Base-by-base conservation (phyloP, 2,329 filamentous ascomycete genomes). In the Aspergillus carbonarius region DNA sequence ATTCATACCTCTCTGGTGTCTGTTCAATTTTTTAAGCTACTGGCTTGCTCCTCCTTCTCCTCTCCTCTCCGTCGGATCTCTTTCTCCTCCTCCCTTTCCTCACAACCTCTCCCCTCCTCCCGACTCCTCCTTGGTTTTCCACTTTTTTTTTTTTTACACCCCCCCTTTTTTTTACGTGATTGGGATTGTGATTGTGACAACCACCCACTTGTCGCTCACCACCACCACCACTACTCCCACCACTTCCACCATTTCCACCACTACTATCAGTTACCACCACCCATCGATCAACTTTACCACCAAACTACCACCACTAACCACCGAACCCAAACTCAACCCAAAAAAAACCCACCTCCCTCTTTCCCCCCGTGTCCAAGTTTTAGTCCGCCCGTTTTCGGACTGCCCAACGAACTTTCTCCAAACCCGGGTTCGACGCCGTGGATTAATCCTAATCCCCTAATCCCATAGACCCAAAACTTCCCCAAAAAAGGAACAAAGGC, bases 321-420 rank as follows among this genome's bases (percentile, higher is more conserved):
- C 46, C 20, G 32, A 49, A 30, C 37, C 37, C 25, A 40, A 49
- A 30, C 25, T 27, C 25, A 40, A 37, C 17, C 32, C 18, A 46
- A 32, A 32, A 32, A 9, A 42, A 42, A 42, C 39, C 12, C 37
- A 40, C 17, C 30, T n/a, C 35, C 54, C 49, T 50, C 37, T 46
- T 32, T 35, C 50, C 25, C 39, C 47, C 46, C 40, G 30, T 37
- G 23, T 59, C 57, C 54, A 49, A 57, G 50, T 55, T 54, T 48
- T 58, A 55, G 48, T 55, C 54, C 59, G 18, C 49, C 61, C 61
- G 61, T 63, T 63, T 63, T 60, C 61, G 60, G 54, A 44, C 61
- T 55, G 54, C 54, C 48, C 35, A 57, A 34, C 34, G 44, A 61
- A 50, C 46, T 47, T 57, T 49, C 54, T 40, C 48, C 61, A 57